These are phyloP conservation scores for Amanita rubescens DNA, from an alignment of 768 basidiomycete species.

Conservation along the genomic window DNA sequence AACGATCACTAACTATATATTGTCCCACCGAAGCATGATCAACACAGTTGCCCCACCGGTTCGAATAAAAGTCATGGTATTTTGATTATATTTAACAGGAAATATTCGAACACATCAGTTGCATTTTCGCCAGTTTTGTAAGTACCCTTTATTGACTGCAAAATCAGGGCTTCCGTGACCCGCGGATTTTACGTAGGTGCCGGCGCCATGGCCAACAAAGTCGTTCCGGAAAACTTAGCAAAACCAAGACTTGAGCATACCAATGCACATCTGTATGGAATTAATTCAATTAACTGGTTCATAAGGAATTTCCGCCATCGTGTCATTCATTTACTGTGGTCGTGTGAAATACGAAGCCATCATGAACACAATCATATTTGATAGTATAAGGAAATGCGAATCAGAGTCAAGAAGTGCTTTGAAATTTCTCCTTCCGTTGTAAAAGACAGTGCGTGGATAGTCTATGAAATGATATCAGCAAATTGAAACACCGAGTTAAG, in stretches of 20 bases:
- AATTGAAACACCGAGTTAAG: neutral
- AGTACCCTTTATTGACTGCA: slow-evolving; percentile 22
- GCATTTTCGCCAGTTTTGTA: slow-evolving; percentile 18
- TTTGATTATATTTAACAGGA: slow-evolving; percentile 30
- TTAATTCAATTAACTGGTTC: slow-evolving; percentile 40
- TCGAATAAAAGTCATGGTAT: slow-evolving; percentile 34
- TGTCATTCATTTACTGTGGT: slow-evolving; percentile 33
- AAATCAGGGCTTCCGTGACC: slow-evolving; percentile 23
- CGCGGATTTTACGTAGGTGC: slow-evolving; percentile 34
- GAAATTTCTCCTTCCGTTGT: slow-evolving; percentile 38
- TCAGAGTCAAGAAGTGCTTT: slow-evolving; percentile 39
- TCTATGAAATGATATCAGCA: slow-evolving; percentile 19
- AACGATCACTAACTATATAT: slow-evolving; percentile 17
- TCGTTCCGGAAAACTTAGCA: slow-evolving; percentile 25
- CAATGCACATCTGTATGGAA: slow-evolving; percentile 28
- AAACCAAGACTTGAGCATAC: neutral
- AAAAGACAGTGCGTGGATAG: slow-evolving; percentile 30
- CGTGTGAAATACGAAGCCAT: slow-evolving; percentile 22
- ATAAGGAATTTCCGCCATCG: slow-evolving; percentile 38
- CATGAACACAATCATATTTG: neutral
- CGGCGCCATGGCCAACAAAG: slow-evolving; percentile 23
- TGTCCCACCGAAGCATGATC: slow-evolving; percentile 26
- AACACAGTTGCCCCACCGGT: slow-evolving; percentile 26
- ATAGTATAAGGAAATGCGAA: slow-evolving; percentile 13
- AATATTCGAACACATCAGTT: slow-evolving; percentile 31